Base-by-base conservation (phyloP, 2,329 filamentous ascomycete species). In the Ophiosphaerella narmari region DNA sequence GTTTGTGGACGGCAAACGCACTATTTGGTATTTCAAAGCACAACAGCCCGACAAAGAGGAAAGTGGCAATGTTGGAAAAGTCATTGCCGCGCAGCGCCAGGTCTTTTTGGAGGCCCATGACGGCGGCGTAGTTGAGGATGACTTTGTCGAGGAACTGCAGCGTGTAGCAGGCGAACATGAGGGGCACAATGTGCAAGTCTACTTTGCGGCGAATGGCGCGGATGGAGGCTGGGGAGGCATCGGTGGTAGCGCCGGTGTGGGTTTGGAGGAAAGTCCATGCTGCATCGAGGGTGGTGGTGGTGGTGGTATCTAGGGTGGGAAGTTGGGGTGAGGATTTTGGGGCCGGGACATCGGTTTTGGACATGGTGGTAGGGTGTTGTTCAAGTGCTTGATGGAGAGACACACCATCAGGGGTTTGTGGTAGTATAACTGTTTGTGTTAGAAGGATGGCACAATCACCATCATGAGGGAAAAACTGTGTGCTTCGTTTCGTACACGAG, bases 91-190 rank as follows among this genome's bases (percentile, higher is more conserved):
- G 61, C 48, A 75, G 62, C 23, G 57, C 47, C 1, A 72, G 61
- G 46, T 75, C 71, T 23, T 66, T 62, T 18, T 68, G 59, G n/a
- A 76, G 54, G n/a, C 71, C 72, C 72, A 75, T 75, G 36, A 76
- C 69, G 23, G 71, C 72, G 32, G 73, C 72, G 53, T 76, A 73
- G 35, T 62, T 54, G 11, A 54, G 39, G 36, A 55, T 49, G 32
- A 50, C 72, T 51, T 75, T 75, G 55, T 75, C 73, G 5, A 75
- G 56, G 42, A 73, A 75, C 39, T 75, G 73, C 14, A 73, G 55
- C 36, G 65, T 69, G 52, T 57, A 57, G 46, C 51, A 57, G 24
- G 46, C 45, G 54, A 62, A 68, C 66, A 75, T 67, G 24, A 73
- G 41, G 1, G 72, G 73, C 46, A 75, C 62, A 32, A 76, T 68